phyloP scores from a whole-genome alignment of 2,329 filamentous ascomycete species.

The Aspergillus sp. region DNA sequence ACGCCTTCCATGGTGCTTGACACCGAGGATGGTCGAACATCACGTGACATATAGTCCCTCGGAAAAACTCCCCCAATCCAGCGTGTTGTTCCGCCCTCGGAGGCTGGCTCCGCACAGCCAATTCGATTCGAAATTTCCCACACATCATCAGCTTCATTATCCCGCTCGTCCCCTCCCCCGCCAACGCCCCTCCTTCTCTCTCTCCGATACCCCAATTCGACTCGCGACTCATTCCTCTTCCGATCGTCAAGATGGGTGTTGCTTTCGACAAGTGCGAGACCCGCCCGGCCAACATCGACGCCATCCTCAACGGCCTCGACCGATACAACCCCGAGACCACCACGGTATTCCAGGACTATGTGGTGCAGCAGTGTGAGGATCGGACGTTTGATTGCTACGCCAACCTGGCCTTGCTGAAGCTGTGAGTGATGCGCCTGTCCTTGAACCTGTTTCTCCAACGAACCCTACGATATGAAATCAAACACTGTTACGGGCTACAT shows the following conservation, averaged over 20 bases:
- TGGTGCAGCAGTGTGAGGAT: conserved; percentile 90
- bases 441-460: conserved; percentile 7
- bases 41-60: conserved; percentile 6
- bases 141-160: conserved; percentile 7
- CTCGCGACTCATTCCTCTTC: not conserved
- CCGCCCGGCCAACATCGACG: conserved; percentile 85
- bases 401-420: conserved; percentile 91
- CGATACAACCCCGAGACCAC: conserved; percentile 99
- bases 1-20: not conserved
- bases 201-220: not conserved
- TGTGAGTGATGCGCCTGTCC: conserved; percentile 59
- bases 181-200: not conserved
- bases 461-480: conserved; percentile 3
- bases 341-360: conserved; percentile 87
- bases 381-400: conserved; percentile 95
- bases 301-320: conserved; percentile 94
- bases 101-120: conserved; percentile 20
- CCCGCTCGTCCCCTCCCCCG: not conserved
- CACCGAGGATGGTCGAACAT: not conserved
- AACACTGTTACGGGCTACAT: conserved; percentile 42
- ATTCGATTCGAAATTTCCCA: conserved; percentile 26
- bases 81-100: conserved; percentile 7
- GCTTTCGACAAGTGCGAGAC: conserved; percentile 86
- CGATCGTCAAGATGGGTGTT: conserved; percentile 26
- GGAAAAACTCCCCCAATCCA: conserved; percentile 17